phyloP scores from a whole-genome alignment of 306 rosid genomes.

The Inga laurina region DNA sequence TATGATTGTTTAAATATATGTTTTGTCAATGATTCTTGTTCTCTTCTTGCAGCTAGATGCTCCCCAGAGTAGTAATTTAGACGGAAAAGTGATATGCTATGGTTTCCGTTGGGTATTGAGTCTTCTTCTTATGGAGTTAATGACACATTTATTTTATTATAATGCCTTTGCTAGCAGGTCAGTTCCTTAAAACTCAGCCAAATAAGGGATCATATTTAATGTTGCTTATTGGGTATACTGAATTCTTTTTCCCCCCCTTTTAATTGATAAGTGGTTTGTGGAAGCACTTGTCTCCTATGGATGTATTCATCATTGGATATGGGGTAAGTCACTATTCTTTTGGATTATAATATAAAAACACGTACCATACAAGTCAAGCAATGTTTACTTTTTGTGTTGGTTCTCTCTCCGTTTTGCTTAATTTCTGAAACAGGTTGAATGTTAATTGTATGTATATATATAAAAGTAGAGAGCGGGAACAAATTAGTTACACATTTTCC shows the following conservation, averaged over 20 bases:
- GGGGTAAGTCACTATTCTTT: constrained; percentile 66
- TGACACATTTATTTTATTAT: constrained; percentile 80
- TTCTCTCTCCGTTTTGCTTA: not conserved
- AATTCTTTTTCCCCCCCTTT: not conserved
- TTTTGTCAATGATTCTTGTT: constrained; percentile 26
- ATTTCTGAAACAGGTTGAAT: not conserved
- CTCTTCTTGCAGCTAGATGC: constrained; percentile 68
- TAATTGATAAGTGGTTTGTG: constrained; percentile 61
- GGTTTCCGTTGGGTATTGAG: constrained; percentile 82
- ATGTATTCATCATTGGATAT: constrained; percentile 86
- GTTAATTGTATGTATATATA: not conserved
- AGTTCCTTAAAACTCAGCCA: constrained; percentile 33
- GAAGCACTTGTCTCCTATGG: constrained; percentile 78
- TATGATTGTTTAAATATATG: not conserved
- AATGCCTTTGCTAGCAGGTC: constrained; percentile 93
- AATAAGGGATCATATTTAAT: constrained; percentile 4
- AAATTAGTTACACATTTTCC: not conserved
- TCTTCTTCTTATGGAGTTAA: constrained; percentile 76
- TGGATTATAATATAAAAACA: not conserved
- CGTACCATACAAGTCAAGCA: not conserved
- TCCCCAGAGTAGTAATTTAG: constrained; percentile 61
- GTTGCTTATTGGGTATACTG: constrained; percentile 30
- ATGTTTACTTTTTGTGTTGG: not conserved
- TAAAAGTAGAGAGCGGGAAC: not conserved
- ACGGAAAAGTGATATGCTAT: constrained; percentile 50